Conservation (phyloP, 2,329 filamentous ascomycete genomes). For the Aspergillus fructus region DNA sequence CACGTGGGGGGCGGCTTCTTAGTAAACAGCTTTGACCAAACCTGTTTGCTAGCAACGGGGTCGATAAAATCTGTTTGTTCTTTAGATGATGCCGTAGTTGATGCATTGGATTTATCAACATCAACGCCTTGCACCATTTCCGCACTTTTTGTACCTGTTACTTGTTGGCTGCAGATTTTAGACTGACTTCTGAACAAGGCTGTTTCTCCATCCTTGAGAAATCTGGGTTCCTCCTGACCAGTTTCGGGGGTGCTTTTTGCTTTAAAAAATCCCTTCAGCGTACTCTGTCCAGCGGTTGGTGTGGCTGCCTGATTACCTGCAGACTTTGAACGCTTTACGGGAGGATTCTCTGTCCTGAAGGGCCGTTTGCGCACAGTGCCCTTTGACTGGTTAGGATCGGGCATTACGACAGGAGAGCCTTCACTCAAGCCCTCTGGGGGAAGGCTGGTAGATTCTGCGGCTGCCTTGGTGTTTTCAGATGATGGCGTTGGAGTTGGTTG, state of each 20-base stretch:
- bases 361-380: conserved; percentile 40
- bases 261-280: conserved; percentile 78
- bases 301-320: conserved; percentile 21
- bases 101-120: neutral
- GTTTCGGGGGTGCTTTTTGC: conserved; percentile 45
- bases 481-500: neutral
- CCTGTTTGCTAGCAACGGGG: conserved; percentile 71
- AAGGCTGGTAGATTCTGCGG: neutral
- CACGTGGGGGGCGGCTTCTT: conserved; percentile 74
- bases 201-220: neutral
- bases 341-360: conserved; percentile 27
- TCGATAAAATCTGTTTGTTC: conserved; percentile 57
- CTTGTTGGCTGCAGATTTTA: neutral
- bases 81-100: conserved; percentile 25
- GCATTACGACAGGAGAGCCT: neutral
- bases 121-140: neutral
- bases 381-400: conserved; percentile 11
- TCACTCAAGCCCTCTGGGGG: neutral
- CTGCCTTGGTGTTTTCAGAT: neutral
- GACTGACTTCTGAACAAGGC: neutral
- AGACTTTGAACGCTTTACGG: conserved; percentile 55
- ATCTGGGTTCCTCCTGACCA: neutral
- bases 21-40: conserved; percentile 81
- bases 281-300: conserved; percentile 55
- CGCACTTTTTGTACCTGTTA: neutral